phyloP scores from a whole-genome alignment of 768 basidiomycete genomes.

The Lactarius quietus region DNA sequence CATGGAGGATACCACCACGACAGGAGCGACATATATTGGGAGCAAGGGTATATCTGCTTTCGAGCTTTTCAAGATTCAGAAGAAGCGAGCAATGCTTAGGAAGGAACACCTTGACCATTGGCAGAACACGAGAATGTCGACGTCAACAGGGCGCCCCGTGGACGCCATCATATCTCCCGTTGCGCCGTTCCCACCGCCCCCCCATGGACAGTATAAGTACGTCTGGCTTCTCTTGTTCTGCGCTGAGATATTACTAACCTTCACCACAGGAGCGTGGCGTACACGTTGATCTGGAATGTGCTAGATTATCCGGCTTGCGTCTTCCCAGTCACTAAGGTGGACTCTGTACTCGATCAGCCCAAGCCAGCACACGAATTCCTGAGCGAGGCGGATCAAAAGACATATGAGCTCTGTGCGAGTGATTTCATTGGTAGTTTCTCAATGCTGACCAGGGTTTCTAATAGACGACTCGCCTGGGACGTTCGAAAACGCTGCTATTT shows the following conservation, averaged over 20 bases:
- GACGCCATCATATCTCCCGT: constrained; percentile 51
- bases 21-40: not conserved
- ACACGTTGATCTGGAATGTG: constrained; percentile 46
- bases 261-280: constrained; percentile 37
- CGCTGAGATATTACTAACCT: constrained; percentile 6
- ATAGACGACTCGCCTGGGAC: constrained; percentile 31
- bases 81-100: constrained; percentile 38
- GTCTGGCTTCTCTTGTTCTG: constrained; percentile 19
- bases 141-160: constrained; percentile 48
- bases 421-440: not conserved
- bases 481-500: constrained; percentile 44
- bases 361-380: constrained; percentile 39
- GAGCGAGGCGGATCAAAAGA: constrained; percentile 41
- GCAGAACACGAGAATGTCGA: constrained; percentile 42
- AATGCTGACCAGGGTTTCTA: not conserved
- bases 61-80: constrained; percentile 47
- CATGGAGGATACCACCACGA: constrained; percentile 9
- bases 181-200: constrained; percentile 42
- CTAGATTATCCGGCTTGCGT: constrained; percentile 43
- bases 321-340: constrained; percentile 49
- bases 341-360: constrained; percentile 39
- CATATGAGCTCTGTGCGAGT: constrained; percentile 45
- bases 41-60: constrained; percentile 20
- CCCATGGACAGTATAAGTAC: constrained; percentile 43
- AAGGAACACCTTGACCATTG: constrained; percentile 48